These are phyloP conservation scores for Aspergillus pseudonomiae DNA, from an alignment of 2,329 filamentous ascomycete genomes.

Conservation along the genomic window DNA sequence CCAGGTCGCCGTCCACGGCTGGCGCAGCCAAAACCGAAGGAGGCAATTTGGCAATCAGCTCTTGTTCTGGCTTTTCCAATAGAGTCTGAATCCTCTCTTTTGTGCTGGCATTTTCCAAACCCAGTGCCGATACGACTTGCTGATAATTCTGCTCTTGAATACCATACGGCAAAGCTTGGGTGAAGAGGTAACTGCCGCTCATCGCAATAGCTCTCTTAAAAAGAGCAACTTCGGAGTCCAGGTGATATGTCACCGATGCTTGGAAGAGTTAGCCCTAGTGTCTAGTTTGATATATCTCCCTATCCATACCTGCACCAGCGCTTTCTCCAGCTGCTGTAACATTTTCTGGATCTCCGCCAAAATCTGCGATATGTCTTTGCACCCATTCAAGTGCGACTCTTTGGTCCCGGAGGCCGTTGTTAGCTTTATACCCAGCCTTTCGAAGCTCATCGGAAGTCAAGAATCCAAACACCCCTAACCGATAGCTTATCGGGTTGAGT, in stretches of 20 bases:
- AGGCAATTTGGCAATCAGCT: constrained; percentile 47
- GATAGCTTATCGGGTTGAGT: constrained; percentile 45
- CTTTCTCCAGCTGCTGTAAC: constrained; percentile 52
- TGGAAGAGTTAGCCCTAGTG: constrained; percentile 4
- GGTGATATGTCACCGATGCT: constrained; percentile 37
- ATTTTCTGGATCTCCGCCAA: constrained; percentile 46
- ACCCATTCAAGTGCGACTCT: constrained; percentile 45
- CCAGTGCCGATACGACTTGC: constrained; percentile 43
- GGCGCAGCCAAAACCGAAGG: constrained; percentile 39
- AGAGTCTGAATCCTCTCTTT: constrained; percentile 49
- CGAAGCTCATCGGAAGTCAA: constrained; percentile 54
- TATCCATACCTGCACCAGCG: constrained; percentile 46
- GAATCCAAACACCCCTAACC: constrained; percentile 49
- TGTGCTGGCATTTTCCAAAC: constrained; percentile 38
- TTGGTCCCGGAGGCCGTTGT: constrained; percentile 55
- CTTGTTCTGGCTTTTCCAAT: constrained; percentile 42
- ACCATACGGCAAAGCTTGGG: constrained; percentile 42
- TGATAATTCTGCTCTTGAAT: constrained; percentile 48
- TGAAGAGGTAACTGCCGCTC: constrained; percentile 49
- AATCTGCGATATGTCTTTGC: constrained; percentile 43
- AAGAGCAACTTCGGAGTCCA: constrained; percentile 41
- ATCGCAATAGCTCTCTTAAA: constrained; percentile 48
- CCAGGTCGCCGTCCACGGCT: constrained; percentile 48
- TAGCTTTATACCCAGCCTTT: constrained; percentile 48
- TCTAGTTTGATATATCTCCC: background rate